Evolutionary conservation across 306 rosid genomes (phyloP), one percentile per base, ranked within the genome.

Genomic region (Heteromeles arbutifolia): DNA sequence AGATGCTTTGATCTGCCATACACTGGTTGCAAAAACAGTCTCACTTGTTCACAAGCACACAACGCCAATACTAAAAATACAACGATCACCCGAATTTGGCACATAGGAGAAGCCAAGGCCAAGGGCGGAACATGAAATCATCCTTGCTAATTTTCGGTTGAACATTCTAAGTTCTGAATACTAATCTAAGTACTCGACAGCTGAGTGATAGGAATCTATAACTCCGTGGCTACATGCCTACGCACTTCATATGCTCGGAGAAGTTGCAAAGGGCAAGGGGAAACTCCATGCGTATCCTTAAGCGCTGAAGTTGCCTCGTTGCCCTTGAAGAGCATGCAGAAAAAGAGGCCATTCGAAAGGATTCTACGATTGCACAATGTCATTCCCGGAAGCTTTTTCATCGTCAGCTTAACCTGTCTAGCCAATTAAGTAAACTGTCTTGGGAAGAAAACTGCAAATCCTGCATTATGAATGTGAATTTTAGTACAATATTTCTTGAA

Each of bases 391-490:
- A 57, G 75, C 69, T 44, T 6, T 26, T 56, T 61, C 66, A 29
- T 31, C 34, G 24, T 21, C 26, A 34, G 87, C 85, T 87, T 74
- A 87, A 17, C 82, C 83, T 74, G 86, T 85, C 90, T 15, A 84
- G 4, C 93, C 96, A 87, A 11, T 75, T 88, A 67, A n/a, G n/a
- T n/a, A 90, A 25, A 77, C 93, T 82, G 41, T 95, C 96, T 76
- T 92, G 95, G 69, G 98, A 92, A 62, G 85, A 15, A 80, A 88
- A 95, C 50, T 79, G 83, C 81, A 87, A 85, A 79, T 85, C 87
- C 98, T 90, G 87, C 79, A 83, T 15, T 12, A 59, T 8, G 67
- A 78, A 78, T 34, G 61, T 44, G 67, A 73, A 64, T 64, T 45
- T 31, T 50, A 53, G 25, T 64, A 84, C 32, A 45, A 64, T 62